These are phyloP conservation scores for Melocanna baccifera DNA, from an alignment of 176 grass and related monocot genomes.

Conservation along the genomic window DNA sequence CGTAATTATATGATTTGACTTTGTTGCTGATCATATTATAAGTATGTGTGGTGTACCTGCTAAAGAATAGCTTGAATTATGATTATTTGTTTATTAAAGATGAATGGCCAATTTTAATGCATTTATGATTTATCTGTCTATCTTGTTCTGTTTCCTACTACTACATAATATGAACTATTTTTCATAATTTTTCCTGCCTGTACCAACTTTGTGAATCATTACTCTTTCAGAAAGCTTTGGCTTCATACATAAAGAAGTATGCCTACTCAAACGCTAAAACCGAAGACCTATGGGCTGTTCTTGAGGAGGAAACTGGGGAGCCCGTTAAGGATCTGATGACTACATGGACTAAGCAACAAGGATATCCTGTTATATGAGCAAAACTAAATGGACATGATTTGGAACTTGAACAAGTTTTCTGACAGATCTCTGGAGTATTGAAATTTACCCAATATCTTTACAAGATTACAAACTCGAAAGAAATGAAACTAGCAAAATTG, in stretches of 20 bases:
- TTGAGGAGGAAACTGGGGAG: conserved; percentile 48
- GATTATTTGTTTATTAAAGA: neutral
- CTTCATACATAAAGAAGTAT: conserved; percentile 61
- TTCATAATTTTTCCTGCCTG: neutral
- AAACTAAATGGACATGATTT: conserved; percentile 40
- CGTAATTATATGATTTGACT: neutral
- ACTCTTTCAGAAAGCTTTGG: conserved; percentile 45
- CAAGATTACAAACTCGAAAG: no score
- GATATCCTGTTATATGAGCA: conserved; percentile 47
- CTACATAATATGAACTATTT: neutral
- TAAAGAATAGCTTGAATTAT: conserved; percentile 2
- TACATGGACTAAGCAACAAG: conserved; percentile 65
- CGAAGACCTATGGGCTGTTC: conserved; percentile 61
- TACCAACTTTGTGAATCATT: conserved; percentile 9
- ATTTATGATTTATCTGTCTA: neutral
- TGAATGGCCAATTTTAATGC: neutral
- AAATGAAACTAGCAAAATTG: no score
- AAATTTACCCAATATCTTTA: no score
- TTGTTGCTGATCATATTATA: neutral
- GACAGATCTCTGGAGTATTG: no score
- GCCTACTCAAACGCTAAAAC: conserved; percentile 58
- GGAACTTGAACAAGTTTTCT: conserved; percentile 64
- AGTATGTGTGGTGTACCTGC: neutral
- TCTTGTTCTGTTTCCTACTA: neutral
- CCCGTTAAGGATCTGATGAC: conserved; percentile 47